phyloP scores from a whole-genome alignment of 108 stramenopile species.

The Chaetoceros muelleri region DNA sequence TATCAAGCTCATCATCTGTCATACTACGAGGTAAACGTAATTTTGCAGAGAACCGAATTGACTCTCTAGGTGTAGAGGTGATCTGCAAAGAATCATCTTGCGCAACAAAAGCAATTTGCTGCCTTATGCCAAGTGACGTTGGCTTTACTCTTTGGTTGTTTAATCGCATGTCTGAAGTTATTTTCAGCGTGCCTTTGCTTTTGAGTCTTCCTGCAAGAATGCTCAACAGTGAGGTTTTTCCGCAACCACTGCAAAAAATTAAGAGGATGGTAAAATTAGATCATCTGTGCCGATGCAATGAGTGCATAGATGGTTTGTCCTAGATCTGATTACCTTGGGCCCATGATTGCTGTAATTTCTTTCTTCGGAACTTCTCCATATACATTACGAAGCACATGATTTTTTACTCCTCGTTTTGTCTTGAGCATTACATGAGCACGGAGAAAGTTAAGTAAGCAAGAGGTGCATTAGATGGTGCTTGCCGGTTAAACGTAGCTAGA shows the following conservation, averaged over 20 bases:
- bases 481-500: background rate
- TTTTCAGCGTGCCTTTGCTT: constrained; percentile 20
- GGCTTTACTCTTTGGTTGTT: constrained; percentile 42
- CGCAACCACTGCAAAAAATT: constrained; percentile 24
- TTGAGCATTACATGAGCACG: too few species aligned
- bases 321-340: constrained; percentile 52
- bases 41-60: constrained; percentile 32
- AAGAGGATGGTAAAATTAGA: too few species aligned
- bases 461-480: constrained; percentile 14
- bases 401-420: too few species aligned
- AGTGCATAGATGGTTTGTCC: constrained; percentile 27
- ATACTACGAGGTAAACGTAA: constrained; percentile 30
- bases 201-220: constrained; percentile 57
- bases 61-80: constrained; percentile 56
- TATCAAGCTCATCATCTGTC: constrained; percentile 24
- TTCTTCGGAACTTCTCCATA: constrained; percentile 61
- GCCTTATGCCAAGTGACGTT: constrained; percentile 22
- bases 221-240: constrained; percentile 76
- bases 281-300: constrained; percentile 43
- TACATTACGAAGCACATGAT: constrained; percentile 44
- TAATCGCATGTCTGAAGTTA: constrained; percentile 44
- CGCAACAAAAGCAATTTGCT: constrained; percentile 50
- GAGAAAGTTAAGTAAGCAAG: too few species aligned
- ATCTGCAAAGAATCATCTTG: constrained; percentile 56
- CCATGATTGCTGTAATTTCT: constrained; percentile 64